Percentiles rank a stretch among this genome's conserved stretches.
Conservation (phyloP, 768 basidiomycete species). For the Sporobolomyces pararoseus region DNA sequence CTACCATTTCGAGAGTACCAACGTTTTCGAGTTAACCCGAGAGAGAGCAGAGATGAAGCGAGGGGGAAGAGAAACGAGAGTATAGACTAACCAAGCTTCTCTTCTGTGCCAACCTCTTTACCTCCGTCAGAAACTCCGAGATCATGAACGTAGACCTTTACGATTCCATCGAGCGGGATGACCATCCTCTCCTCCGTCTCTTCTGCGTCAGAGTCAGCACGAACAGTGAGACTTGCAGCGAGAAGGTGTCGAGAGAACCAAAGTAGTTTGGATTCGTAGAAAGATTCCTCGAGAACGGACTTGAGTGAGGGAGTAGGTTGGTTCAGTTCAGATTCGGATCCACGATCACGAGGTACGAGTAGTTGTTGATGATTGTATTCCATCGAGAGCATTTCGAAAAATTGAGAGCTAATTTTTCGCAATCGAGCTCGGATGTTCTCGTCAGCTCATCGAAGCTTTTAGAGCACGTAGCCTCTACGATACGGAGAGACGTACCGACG, state of each 20-base stretch:
- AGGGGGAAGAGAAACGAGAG: neutral
- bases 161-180: neutral
- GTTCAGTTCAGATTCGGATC: neutral
- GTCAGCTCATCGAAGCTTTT: too few species aligned
- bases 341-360: neutral
- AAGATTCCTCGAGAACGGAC: neutral
- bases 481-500: neutral
- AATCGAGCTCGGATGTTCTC: neutral
- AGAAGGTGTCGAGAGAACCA: constrained; percentile 11
- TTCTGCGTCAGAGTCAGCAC: neutral
- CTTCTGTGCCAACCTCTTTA: neutral
- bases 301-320: neutral
- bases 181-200: neutral
- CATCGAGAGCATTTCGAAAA: neutral
- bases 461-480: too few species aligned
- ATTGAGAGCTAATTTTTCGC: neutral
- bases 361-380: constrained; percentile 6
- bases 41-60: neutral
- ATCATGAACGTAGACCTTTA: neutral
- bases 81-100: neutral
- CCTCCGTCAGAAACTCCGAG: neutral
- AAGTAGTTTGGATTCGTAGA: neutral
- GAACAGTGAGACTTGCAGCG: neutral
- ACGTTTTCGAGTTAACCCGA: neutral
- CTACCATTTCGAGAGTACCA: neutral